These are phyloP conservation scores for Claviceps capensis DNA, from an alignment of 2,329 filamentous ascomycete genomes.

Conservation along the genomic window DNA sequence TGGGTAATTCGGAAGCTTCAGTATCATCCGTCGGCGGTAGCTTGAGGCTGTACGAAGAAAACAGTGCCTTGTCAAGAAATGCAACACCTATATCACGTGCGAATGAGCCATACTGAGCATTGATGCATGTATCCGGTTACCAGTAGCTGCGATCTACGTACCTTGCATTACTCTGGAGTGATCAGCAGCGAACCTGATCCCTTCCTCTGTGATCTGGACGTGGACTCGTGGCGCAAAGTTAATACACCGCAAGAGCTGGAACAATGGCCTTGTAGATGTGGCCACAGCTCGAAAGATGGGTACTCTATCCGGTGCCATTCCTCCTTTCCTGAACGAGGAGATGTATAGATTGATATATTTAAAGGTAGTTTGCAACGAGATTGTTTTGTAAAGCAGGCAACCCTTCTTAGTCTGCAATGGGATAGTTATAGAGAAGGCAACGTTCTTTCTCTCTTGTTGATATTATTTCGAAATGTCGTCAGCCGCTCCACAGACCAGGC, in stretches of 20 bases:
- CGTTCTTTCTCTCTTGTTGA: background rate
- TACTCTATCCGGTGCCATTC: slow-evolving; percentile 21
- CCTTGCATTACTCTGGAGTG: slow-evolving; percentile 87
- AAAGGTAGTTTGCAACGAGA: slow-evolving; percentile 1
- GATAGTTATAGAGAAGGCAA: background rate
- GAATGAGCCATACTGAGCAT: background rate
- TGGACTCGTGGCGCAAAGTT: slow-evolving; percentile 44
- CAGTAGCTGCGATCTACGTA: slow-evolving; percentile 19
- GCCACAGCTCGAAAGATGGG: slow-evolving; percentile 63
- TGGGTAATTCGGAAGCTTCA: slow-evolving; percentile 36
- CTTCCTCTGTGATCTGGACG: slow-evolving; percentile 68
- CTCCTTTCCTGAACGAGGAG: background rate
- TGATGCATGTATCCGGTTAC: background rate
- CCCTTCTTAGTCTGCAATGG: background rate
- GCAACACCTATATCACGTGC: slow-evolving; percentile 30
- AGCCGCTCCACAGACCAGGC: slow-evolving; percentile 16
- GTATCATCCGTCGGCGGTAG: slow-evolving; percentile 24
- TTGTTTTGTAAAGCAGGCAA: background rate
- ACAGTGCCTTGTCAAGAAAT: slow-evolving; percentile 79
- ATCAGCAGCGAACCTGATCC: slow-evolving; percentile 77
- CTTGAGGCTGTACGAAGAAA: slow-evolving; percentile 70
- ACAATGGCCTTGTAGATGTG: slow-evolving; percentile 63
- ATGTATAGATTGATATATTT: background rate
- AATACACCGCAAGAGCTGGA: slow-evolving; percentile 46
- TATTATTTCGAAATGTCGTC: slow-evolving; percentile 10